Conservation (phyloP, 2,329 filamentous ascomycete species). For the Dothistroma pini region DNA sequence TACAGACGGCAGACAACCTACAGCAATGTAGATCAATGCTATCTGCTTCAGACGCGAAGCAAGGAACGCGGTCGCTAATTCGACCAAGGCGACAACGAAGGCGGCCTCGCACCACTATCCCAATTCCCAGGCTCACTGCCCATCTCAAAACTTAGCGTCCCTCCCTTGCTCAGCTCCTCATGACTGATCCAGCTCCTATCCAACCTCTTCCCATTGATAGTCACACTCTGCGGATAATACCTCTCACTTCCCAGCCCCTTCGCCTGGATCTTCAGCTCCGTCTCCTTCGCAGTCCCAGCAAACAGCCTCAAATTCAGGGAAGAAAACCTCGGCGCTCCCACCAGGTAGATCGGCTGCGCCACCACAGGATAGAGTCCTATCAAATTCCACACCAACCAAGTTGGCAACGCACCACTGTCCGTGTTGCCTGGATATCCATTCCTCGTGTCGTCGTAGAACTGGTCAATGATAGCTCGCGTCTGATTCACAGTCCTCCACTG, state of each 20-base stretch:
- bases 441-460: slow-evolving; percentile 40
- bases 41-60: background rate
- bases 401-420: slow-evolving; percentile 48
- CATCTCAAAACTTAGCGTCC: slow-evolving; percentile 21
- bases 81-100: slow-evolving; percentile 3
- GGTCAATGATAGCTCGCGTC: slow-evolving; percentile 37
- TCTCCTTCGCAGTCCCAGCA: slow-evolving; percentile 12
- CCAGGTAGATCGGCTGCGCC: slow-evolving; percentile 47
- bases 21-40: background rate
- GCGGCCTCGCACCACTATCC: slow-evolving; percentile 23
- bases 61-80: background rate
- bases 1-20: no score
- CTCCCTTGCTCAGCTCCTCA: slow-evolving; percentile 18
- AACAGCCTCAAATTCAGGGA: slow-evolving; percentile 17
- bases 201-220: slow-evolving; percentile 13
- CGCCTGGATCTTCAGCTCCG: slow-evolving; percentile 14
- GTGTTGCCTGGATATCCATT: slow-evolving; percentile 47
- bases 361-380: slow-evolving; percentile 49
- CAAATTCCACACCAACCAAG: slow-evolving; percentile 52
- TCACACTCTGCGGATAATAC: slow-evolving; percentile 19
- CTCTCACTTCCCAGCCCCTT: slow-evolving; percentile 11
- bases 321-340: slow-evolving; percentile 46
- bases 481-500: slow-evolving; percentile 39
- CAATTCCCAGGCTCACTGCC: slow-evolving; percentile 13
- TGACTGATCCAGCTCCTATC: slow-evolving; percentile 22